These are phyloP conservation scores for Rubus parviflorus DNA, from an alignment of 306 rosid species.

Conservation along the genomic window DNA sequence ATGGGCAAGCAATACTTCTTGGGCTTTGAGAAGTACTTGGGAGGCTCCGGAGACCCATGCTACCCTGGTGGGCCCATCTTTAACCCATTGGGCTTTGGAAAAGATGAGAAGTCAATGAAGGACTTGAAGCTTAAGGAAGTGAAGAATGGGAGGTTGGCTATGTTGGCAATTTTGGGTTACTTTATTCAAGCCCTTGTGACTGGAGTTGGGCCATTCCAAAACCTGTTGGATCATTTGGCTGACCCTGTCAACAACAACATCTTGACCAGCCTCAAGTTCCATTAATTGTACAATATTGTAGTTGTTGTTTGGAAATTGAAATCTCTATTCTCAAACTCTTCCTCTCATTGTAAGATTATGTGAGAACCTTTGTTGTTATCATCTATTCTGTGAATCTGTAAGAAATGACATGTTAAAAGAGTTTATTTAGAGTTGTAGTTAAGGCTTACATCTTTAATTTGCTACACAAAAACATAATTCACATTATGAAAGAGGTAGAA, in stretches of 20 bases:
- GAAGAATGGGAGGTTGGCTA: constrained; percentile 94
- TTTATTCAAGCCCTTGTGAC: constrained; percentile 77
- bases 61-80: constrained; percentile 95
- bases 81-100: constrained; percentile 92
- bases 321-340: constrained; percentile 16
- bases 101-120: constrained; percentile 79
- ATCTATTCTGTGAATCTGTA: constrained; percentile 25
- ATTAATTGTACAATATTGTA: constrained; percentile 32
- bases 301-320: constrained; percentile 20
- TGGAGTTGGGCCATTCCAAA: constrained; percentile 93
- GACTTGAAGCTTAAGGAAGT: constrained; percentile 92
- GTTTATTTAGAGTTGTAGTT: not conserved
- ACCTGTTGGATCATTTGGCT: constrained; percentile 84
- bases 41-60: constrained; percentile 80
- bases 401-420: constrained; percentile 39
- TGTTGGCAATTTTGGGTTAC: constrained; percentile 91
- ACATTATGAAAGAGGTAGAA: not conserved
- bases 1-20: constrained; percentile 86
- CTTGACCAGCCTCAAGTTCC: constrained; percentile 94
- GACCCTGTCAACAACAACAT: constrained; percentile 89
- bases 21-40: constrained; percentile 73
- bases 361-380: constrained; percentile 29
- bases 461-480: no score
- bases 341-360: constrained; percentile 32
- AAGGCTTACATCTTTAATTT: not conserved